Evolutionary conservation across 305 asterid species (phyloP).

Genomic region (Stenogyne calaminthoides): DNA sequence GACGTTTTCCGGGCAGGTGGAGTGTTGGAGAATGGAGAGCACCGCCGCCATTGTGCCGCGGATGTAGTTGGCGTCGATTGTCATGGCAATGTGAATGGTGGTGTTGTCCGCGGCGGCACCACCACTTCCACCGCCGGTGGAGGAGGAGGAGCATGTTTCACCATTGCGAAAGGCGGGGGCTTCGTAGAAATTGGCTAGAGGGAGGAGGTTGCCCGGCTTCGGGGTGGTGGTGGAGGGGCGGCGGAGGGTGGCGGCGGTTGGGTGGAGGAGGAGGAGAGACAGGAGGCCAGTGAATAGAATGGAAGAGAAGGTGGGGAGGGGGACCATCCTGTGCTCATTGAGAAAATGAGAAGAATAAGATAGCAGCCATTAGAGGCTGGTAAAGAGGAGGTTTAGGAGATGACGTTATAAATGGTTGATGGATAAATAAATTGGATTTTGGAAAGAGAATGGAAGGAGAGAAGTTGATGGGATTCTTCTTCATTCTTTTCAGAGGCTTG

Average conservation of each 20-base stretch:
- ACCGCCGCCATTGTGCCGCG: slow-evolving; percentile 61
- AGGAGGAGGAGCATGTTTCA: slow-evolving; percentile 27
- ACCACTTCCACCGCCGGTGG: not conserved
- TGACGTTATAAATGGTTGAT: slow-evolving; percentile 16
- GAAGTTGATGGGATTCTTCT: slow-evolving; percentile 27
- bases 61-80: slow-evolving; percentile 52
- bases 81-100: slow-evolving; percentile 54
- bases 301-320: slow-evolving; percentile 25
- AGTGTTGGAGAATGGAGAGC: slow-evolving; percentile 51
- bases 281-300: slow-evolving; percentile 45
- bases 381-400: slow-evolving; percentile 33
- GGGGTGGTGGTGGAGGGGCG: too few relatives aligned
- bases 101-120: not conserved
- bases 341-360: slow-evolving; percentile 13
- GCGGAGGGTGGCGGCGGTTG: slow-evolving; percentile 15
- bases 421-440: slow-evolving; percentile 22
- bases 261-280: slow-evolving; percentile 37
- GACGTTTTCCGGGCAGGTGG: slow-evolving; percentile 55
- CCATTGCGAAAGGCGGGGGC: slow-evolving; percentile 56
- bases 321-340: slow-evolving; percentile 41
- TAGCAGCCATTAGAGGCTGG: slow-evolving; percentile 40
- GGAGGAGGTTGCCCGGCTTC: not conserved
- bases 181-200: slow-evolving; percentile 33
- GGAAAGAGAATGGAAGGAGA: slow-evolving; percentile 29
- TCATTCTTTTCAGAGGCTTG: slow-evolving; percentile 23